These are phyloP conservation scores for Hebeloma cylindrosporum DNA, from an alignment of 768 basidiomycete species.

Conservation along the genomic window DNA sequence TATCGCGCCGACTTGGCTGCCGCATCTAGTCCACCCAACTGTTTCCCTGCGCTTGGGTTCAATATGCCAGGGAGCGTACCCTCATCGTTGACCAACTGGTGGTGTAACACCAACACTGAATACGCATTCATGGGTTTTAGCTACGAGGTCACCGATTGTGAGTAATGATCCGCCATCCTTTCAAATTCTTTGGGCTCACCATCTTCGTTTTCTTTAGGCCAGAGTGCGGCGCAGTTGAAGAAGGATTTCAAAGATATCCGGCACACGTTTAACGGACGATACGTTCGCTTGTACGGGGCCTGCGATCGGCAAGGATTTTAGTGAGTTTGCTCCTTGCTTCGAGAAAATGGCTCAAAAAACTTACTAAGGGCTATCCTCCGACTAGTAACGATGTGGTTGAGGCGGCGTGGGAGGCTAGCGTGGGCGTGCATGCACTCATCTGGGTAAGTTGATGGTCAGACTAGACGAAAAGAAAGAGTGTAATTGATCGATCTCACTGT, in stretches of 20 bases:
- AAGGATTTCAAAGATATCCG: slow-evolving; percentile 62
- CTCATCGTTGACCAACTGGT: slow-evolving; percentile 48
- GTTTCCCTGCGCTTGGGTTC: slow-evolving; percentile 47
- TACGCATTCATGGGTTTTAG: slow-evolving; percentile 79
- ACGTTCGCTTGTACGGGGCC: slow-evolving; percentile 57
- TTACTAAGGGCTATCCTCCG: slow-evolving; percentile 1
- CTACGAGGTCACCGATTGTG: slow-evolving; percentile 70
- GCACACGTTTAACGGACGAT: slow-evolving; percentile 58
- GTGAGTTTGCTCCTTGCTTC: slow-evolving; percentile 30
- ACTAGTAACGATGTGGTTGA: slow-evolving; percentile 56
- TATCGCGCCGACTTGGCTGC: slow-evolving; percentile 1
- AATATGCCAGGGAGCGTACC: slow-evolving; percentile 54
- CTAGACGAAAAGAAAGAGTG: slow-evolving; percentile 3
- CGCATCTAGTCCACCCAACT: slow-evolving; percentile 28
- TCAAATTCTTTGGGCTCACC: not conserved
- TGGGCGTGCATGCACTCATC: slow-evolving; percentile 73
- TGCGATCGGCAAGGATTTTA: slow-evolving; percentile 50
- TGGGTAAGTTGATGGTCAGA: slow-evolving; percentile 49
- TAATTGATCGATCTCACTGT: slow-evolving; percentile 1
- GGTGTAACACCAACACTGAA: slow-evolving; percentile 64
- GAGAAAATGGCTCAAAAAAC: not conserved
- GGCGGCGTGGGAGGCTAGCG: slow-evolving; percentile 65
- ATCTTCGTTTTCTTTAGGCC: slow-evolving; percentile 43
- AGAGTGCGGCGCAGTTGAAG: slow-evolving; percentile 48
- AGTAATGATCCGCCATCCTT: slow-evolving; percentile 20